phyloP scores from a whole-genome alignment of 768 basidiomycete species.

The Calvatia gigantea region DNA sequence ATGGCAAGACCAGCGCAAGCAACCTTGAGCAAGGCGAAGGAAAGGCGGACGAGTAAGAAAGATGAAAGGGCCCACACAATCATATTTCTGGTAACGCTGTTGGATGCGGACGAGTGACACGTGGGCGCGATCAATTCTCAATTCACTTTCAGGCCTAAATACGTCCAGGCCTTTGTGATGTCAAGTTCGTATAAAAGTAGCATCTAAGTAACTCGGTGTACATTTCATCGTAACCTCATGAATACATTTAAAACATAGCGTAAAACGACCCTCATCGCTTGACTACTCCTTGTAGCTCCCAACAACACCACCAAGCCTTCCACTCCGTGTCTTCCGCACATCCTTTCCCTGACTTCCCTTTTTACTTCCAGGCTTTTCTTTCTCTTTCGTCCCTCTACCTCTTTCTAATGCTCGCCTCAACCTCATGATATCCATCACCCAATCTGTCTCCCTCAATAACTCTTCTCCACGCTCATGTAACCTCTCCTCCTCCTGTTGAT shows the following conservation, averaged over 20 bases:
- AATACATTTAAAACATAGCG: neutral
- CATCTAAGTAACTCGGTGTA: neutral
- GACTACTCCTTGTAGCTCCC: conserved; percentile 9
- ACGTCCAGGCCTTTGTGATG: neutral
- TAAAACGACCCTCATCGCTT: neutral
- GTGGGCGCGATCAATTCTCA: neutral
- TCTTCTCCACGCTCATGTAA: conserved; percentile 47
- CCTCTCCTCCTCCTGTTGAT: conserved; percentile 49
- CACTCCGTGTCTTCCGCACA: conserved; percentile 10
- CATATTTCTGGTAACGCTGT: neutral
- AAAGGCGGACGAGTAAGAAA: neutral
- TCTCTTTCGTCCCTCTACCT: conserved; percentile 9
- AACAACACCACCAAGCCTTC: conserved; percentile 6
- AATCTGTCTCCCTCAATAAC: conserved; percentile 55
- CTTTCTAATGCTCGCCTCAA: conserved; percentile 29
- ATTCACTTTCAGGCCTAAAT: neutral
- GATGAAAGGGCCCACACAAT: neutral
- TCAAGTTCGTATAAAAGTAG: too few relatives aligned
- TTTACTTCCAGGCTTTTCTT: neutral
- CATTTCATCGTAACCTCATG: neutral
- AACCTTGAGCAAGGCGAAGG: neutral
- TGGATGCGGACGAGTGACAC: neutral
- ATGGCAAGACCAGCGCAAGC: too few relatives aligned
- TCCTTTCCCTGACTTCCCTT: conserved; percentile 9
- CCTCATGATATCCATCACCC: conserved; percentile 63